Percentiles rank a stretch among this genome's conserved stretches.
Evolutionary conservation across 257 asterid species (phyloP).

Genomic region (Petrea volubilis): DNA sequence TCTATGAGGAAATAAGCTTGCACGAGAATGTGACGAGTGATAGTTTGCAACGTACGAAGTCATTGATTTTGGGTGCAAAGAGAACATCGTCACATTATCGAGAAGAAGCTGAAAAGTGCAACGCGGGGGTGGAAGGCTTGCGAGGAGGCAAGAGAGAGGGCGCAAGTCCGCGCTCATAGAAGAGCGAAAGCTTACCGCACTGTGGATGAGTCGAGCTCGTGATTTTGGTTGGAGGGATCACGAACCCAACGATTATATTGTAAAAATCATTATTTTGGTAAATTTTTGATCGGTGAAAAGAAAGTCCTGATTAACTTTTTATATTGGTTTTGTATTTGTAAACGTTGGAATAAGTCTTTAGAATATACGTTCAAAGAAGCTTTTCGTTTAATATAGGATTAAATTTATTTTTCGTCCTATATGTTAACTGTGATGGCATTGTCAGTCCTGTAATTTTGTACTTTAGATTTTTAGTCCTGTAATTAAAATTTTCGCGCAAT

Average conservation of each 20-base stretch:
- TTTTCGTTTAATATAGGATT: too few species aligned
- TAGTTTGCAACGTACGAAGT: slow-evolving; percentile 27
- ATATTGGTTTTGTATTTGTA: not conserved
- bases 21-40: slow-evolving; percentile 34
- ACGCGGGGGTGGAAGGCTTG: slow-evolving; percentile 55
- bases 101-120: slow-evolving; percentile 64
- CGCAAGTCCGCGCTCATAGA: slow-evolving; percentile 34
- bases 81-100: slow-evolving; percentile 49
- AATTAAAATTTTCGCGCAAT: too few species aligned
- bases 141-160: slow-evolving; percentile 59
- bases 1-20: slow-evolving; percentile 32
- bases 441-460: too few species aligned
- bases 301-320: too few species aligned
- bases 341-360: too few species aligned
- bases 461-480: too few species aligned
- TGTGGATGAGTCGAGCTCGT: slow-evolving; percentile 42
- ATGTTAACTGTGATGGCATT: too few species aligned
- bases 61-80: slow-evolving; percentile 29
- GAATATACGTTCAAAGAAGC: too few species aligned
- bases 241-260: not conserved
- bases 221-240: slow-evolving; percentile 31
- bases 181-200: slow-evolving; percentile 34
- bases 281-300: too few species aligned
- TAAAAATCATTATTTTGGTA: not conserved
- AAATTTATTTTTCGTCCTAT: too few species aligned